Conservation (phyloP, 1,139 yeast genomes). For the Candida tropicalis region DNA sequence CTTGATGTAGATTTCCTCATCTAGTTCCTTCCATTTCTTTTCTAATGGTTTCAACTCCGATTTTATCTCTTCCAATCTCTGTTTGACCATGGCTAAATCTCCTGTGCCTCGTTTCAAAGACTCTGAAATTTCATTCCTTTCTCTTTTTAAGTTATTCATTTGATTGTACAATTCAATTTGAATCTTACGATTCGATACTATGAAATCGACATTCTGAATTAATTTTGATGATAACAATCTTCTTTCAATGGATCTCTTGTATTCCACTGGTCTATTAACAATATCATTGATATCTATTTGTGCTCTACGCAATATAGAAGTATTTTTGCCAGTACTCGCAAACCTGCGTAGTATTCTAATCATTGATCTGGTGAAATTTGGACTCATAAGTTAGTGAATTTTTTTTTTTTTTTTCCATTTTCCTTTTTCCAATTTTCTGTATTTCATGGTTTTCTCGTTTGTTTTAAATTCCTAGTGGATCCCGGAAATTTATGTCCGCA, state of each 20-base stretch:
- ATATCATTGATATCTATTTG: constrained; percentile 50
- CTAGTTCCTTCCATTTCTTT: constrained; percentile 25
- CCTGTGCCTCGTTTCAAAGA: constrained; percentile 19
- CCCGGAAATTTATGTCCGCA: too few relatives aligned
- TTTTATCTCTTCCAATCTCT: constrained; percentile 39
- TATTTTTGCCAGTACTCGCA: constrained; percentile 14
- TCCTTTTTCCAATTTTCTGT: too few relatives aligned
- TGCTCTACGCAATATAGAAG: constrained; percentile 19
- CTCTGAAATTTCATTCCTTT: constrained; percentile 32
- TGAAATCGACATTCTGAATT: constrained; percentile 33
- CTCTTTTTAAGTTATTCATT: constrained; percentile 31
- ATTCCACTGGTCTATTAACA: constrained; percentile 36
- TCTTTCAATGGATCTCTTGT: constrained; percentile 47
- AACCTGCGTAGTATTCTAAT: constrained; percentile 8
- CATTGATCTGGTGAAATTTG: background rate
- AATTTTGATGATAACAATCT: constrained; percentile 40
- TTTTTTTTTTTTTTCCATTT: background rate
- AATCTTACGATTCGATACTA: constrained; percentile 27
- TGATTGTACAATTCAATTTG: constrained; percentile 25
- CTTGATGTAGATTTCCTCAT: constrained; percentile 31
- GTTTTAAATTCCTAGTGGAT: too few relatives aligned
- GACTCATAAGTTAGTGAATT: background rate
- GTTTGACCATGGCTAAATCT: constrained; percentile 14
- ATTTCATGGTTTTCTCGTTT: too few relatives aligned
- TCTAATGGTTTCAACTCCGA: constrained; percentile 37